These are phyloP conservation scores for Saccharomyces hybrid DNA, from an alignment of 1,139 yeast genomes.

Conservation along the genomic window DNA sequence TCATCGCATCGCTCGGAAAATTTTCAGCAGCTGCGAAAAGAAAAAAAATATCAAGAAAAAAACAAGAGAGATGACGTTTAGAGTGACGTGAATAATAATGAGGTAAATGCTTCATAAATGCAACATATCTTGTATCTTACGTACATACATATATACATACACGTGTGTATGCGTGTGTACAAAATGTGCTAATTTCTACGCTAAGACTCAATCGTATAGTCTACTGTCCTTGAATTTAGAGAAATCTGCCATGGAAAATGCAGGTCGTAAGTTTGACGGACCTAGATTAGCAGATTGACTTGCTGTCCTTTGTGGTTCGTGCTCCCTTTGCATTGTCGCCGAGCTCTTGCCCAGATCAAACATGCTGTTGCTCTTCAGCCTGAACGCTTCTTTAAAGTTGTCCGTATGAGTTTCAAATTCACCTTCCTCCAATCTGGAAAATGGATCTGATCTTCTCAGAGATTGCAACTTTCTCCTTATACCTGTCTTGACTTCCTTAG, in stretches of 20 bases:
- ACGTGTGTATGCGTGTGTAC: background rate
- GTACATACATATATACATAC: background rate
- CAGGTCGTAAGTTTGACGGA: constrained; percentile 13
- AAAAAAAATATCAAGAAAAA: background rate
- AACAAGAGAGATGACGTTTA: constrained; percentile 1
- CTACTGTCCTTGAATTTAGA: constrained; percentile 19
- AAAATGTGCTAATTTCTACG: background rate
- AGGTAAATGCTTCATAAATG: background rate
- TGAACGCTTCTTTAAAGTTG: constrained; percentile 14
- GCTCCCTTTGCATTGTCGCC: background rate
- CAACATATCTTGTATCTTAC: background rate
- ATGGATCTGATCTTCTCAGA: constrained; percentile 5
- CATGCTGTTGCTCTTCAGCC: constrained; percentile 27
- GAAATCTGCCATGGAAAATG: constrained; percentile 29
- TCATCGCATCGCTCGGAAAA: constrained; percentile 16
- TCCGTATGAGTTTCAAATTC: background rate
- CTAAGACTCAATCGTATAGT: constrained; percentile 7
- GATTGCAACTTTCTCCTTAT: background rate
- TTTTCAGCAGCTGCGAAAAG: constrained; percentile 9
- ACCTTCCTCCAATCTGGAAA: constrained; percentile 13
- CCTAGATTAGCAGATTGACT: constrained; percentile 6
- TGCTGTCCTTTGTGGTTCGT: background rate
- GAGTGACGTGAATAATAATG: background rate
- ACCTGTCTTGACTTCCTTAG: background rate
- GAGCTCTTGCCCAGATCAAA: constrained; percentile 13